Conservation (phyloP, 257 asterid species). For the Paraleonurus japonicus region DNA sequence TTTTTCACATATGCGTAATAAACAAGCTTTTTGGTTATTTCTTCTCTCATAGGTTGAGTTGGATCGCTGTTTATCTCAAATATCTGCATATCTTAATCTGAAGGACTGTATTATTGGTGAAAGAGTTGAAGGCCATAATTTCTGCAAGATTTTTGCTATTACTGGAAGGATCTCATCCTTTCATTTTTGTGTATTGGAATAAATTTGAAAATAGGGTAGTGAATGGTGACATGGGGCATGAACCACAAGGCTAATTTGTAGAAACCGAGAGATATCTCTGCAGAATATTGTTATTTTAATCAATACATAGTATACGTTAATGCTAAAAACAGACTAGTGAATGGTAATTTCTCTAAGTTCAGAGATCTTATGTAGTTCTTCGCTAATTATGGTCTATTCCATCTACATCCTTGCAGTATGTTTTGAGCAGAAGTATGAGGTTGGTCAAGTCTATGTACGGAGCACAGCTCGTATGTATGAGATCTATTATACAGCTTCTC, state of each 20-base stretch:
- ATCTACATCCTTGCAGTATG: conserved; percentile 49
- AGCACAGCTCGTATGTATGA: conserved; percentile 93
- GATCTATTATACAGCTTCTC: conserved; percentile 57
- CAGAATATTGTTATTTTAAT: neutral
- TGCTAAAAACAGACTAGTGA: neutral
- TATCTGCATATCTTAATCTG: neutral
- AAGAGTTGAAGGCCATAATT: neutral
- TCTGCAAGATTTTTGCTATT: neutral
- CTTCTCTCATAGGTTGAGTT: neutral
- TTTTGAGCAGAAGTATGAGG: conserved; percentile 55
- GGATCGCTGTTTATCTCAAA: neutral
- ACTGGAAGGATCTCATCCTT: neutral
- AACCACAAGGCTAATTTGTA: neutral
- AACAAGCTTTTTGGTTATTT: neutral
- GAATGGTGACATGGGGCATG: neutral
- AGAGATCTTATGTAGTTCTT: neutral
- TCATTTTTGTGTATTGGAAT: neutral
- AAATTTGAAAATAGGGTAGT: neutral
- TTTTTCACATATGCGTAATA: neutral
- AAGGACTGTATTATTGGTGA: neutral
- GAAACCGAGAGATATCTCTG: neutral
- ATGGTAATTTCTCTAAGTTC: neutral
- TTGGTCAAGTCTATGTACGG: conserved; percentile 76
- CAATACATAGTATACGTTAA: neutral
- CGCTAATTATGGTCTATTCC: neutral